These are phyloP conservation scores for Bacterosira constricta DNA, from an alignment of 108 stramenopile genomes.

Conservation along the genomic window DNA sequence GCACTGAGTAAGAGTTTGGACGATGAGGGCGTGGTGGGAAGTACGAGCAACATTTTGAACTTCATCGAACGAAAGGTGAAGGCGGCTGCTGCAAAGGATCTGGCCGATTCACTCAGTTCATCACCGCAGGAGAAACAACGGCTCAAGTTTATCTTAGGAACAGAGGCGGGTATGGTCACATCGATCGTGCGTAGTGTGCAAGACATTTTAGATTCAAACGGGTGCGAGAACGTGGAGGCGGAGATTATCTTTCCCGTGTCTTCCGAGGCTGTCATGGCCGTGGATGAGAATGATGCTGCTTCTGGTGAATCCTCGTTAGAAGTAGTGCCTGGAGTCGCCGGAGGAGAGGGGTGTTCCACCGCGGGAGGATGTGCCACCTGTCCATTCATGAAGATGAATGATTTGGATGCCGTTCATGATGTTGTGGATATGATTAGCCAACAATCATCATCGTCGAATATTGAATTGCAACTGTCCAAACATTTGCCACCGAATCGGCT, in stretches of 20 bases:
- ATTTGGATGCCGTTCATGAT: conserved; percentile 87
- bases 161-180: conserved; percentile 95
- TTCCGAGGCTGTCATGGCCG: conserved; percentile 85
- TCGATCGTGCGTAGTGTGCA: conserved; percentile 91
- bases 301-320: conserved; percentile 32
- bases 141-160: conserved; percentile 89
- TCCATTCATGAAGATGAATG: conserved; percentile 98
- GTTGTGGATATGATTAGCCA: conserved; percentile 62
- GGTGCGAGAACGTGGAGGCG: conserved; percentile 57
- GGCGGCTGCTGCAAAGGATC: conserved; percentile 49
- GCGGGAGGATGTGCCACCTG: conserved; percentile 97
- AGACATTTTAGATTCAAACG: conserved; percentile 62
- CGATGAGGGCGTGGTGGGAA: conserved; percentile 89
- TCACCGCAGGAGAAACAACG: conserved; percentile 26
- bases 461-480: conserved; percentile 14
- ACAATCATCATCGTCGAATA: conserved; percentile 4
- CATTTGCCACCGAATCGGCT: conserved; percentile 79
- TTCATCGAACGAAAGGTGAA: conserved; percentile 89
- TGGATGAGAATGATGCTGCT: conserved; percentile 45
- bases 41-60: conserved; percentile 90
- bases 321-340: conserved; percentile 89
- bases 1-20: conserved; percentile 84
- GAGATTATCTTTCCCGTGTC: conserved; percentile 97
- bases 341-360: conserved; percentile 94
- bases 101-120: background rate